Percentiles rank a stretch among this genome's conserved stretches.
These are phyloP conservation scores for Sphaerulina vaccinii DNA, from an alignment of 2,329 filamentous ascomycete species.

Conservation along the genomic window DNA sequence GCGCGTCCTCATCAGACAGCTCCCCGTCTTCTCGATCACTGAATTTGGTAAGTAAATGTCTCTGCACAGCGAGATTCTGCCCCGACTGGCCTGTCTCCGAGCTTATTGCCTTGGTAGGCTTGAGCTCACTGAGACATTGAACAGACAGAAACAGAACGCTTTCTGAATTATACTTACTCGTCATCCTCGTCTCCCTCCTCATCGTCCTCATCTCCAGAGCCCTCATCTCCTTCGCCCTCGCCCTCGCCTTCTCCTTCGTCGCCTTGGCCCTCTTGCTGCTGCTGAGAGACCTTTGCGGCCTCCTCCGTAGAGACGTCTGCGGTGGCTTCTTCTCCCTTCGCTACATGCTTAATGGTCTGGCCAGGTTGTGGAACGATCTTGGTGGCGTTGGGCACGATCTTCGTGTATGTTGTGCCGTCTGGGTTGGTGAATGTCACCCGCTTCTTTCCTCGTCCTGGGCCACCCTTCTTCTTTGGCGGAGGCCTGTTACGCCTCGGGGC, in stretches of 20 bases:
- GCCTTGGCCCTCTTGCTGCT: constrained; percentile 45
- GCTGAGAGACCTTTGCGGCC: constrained; percentile 46
- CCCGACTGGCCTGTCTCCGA: no score
- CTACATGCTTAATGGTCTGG: constrained; percentile 38
- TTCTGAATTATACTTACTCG: background rate
- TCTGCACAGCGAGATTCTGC: no score
- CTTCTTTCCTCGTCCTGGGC: constrained; percentile 76
- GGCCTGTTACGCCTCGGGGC: constrained; percentile 64
- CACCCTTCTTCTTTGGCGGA: constrained; percentile 74
- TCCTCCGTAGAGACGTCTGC: constrained; percentile 41
- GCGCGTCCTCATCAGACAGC: constrained; percentile 34
- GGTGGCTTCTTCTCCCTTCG: constrained; percentile 36
- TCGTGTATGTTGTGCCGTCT: constrained; percentile 44
- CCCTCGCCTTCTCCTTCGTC: constrained; percentile 49
- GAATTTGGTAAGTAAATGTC: no score
- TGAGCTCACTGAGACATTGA: no score
- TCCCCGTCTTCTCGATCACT: constrained; percentile 40
- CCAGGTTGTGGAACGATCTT: constrained; percentile 38
- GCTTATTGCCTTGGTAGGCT: no score
- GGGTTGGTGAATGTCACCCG: constrained; percentile 60
- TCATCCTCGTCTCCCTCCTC: constrained; percentile 41
- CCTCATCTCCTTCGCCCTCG: constrained; percentile 51
- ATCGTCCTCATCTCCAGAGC: constrained; percentile 51
- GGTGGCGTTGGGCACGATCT: constrained; percentile 39
- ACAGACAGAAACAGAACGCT: no score